Evolutionary conservation across 345 rosid species (phyloP).

Genomic region (Microcos paniculata): DNA sequence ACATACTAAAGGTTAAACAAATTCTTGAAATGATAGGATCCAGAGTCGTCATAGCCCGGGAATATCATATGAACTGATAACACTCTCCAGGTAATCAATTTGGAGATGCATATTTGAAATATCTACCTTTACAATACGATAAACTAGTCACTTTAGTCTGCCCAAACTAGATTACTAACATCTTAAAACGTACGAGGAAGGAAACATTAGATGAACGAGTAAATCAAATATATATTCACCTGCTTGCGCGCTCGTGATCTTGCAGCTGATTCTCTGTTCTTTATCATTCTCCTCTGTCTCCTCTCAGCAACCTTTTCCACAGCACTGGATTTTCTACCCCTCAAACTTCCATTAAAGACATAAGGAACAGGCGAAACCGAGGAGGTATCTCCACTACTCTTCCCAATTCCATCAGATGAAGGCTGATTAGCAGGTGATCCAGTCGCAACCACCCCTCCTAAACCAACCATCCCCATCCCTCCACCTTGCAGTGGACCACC

Average conservation of each 20-base stretch:
- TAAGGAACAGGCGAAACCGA: constrained; percentile 81
- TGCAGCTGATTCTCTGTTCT: constrained; percentile 98
- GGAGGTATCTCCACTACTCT: constrained; percentile 76
- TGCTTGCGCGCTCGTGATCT: constrained; percentile 99
- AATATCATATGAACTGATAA: neutral
- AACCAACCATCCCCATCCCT: constrained; percentile 63
- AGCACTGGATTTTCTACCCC: constrained; percentile 64
- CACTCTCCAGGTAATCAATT: neutral
- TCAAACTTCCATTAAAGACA: constrained; percentile 63
- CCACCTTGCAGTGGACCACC: constrained; percentile 48
- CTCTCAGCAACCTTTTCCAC: constrained; percentile 96
- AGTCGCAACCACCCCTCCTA: constrained; percentile 42
- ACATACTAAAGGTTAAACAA: neutral
- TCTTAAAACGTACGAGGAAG: constrained; percentile 2
- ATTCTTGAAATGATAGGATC: neutral
- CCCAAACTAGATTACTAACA: neutral
- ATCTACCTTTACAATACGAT: neutral
- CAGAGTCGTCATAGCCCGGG: neutral
- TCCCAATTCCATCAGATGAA: constrained; percentile 77
- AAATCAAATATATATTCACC: constrained; percentile 43
- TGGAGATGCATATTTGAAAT: neutral
- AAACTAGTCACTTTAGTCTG: neutral
- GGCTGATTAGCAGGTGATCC: constrained; percentile 72
- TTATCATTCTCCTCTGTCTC: constrained; percentile 97
- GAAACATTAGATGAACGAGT: constrained; percentile 8